Evolutionary conservation across 257 asterid genomes (phyloP).

Genomic region (Rubia yunnanensis): DNA sequence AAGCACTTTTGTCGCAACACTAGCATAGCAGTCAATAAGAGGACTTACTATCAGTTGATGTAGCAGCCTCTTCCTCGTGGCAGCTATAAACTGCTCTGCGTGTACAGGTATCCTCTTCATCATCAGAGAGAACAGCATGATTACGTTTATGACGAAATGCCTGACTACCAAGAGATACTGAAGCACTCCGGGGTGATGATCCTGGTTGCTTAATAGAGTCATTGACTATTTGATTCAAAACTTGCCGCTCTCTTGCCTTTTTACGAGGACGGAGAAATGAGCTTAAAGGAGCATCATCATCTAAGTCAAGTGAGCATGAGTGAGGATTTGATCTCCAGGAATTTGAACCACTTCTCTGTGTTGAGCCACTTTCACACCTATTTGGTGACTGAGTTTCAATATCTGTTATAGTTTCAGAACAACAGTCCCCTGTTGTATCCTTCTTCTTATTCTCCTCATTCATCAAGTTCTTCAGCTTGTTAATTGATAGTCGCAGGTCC

Average conservation of each 20-base stretch:
- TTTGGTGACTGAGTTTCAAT: constrained; percentile 42
- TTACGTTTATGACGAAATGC: constrained; percentile 57
- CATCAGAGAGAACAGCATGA: constrained; percentile 82
- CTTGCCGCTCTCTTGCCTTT: constrained; percentile 28
- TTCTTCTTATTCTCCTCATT: constrained; percentile 31
- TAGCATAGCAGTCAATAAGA: constrained; percentile 5
- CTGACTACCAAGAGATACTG: constrained; percentile 45
- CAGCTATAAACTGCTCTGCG: constrained; percentile 22
- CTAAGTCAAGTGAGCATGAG: constrained; percentile 33
- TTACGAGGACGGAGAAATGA: constrained; percentile 37
- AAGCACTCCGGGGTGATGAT: constrained; percentile 34
- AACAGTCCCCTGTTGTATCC: constrained; percentile 34
- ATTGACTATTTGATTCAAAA: constrained; percentile 20
- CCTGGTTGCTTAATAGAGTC: constrained; percentile 30
- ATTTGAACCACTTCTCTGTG: constrained; percentile 22
- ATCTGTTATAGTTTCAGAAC: constrained; percentile 78
- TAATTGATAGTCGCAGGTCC: constrained; percentile 51
- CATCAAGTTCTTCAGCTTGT: constrained; percentile 45
- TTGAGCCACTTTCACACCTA: constrained; percentile 46
- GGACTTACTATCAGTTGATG: constrained; percentile 70
- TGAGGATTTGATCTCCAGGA: constrained; percentile 27
- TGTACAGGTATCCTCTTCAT: constrained; percentile 40
- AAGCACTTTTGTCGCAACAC: constrained; percentile 16
- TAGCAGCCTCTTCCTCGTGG: constrained; percentile 54
- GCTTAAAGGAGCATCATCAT: constrained; percentile 39